Evolutionary conservation across 257 asterid genomes (phyloP).

Genomic region (Agastache rugosa): DNA sequence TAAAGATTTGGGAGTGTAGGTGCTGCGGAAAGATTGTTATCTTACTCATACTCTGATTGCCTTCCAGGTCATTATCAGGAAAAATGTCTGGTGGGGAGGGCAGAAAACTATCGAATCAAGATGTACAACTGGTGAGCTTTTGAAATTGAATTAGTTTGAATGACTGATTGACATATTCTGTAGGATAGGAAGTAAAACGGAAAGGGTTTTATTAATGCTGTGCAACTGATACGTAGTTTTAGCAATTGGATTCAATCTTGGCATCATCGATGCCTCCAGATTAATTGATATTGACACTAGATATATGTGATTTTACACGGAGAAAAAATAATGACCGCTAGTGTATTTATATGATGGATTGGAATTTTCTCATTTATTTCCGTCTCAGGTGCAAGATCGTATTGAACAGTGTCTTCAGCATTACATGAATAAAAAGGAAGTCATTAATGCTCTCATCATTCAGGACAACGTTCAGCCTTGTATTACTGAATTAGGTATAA

Average conservation of each 20-base stretch:
- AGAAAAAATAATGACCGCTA: background rate
- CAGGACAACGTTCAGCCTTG: constrained; percentile 69
- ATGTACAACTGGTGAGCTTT: constrained; percentile 60
- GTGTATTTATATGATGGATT: constrained; percentile 17
- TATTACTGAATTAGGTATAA: constrained; percentile 73
- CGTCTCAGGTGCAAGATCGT: constrained; percentile 74
- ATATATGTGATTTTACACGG: background rate
- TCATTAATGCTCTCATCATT: constrained; percentile 54
- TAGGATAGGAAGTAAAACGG: background rate
- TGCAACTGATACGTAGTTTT: background rate
- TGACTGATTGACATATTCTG: background rate
- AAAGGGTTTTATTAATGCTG: no score
- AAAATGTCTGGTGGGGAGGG: constrained; percentile 67
- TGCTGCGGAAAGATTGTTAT: constrained; percentile 12
- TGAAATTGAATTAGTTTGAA: constrained; percentile 10
- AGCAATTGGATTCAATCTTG: constrained; percentile 15
- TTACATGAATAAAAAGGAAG: constrained; percentile 86
- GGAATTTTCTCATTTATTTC: constrained; percentile 16
- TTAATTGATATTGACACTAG: constrained; percentile 3
- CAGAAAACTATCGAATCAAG: constrained; percentile 53
- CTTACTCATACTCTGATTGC: constrained; percentile 29
- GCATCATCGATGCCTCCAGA: background rate
- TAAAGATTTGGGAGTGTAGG: constrained; percentile 24
- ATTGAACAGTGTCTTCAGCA: constrained; percentile 72
- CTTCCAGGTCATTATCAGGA: constrained; percentile 14